Evolutionary conservation across 2,329 filamentous ascomycete species (phyloP), one percentile per base, ranked within the genome.

Genomic region (Sphaerostilbella broomeana): DNA sequence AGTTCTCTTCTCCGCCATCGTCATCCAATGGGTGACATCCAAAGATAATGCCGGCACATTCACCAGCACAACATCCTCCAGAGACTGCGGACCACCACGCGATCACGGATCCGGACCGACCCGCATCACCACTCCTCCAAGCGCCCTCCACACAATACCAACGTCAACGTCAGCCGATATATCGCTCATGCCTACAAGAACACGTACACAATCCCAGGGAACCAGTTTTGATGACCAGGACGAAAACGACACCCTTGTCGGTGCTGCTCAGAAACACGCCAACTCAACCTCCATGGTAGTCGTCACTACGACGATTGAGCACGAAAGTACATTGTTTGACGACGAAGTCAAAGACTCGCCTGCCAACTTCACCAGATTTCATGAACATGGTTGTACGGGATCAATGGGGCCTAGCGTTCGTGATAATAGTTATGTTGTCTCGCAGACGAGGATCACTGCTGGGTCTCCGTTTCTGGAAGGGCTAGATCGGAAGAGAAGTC

Each of bases 1-100:
- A 76, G 74, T 79, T 12, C 64, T 79, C 20, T 78, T 80, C 56
- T 76, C 70, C 11, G 71, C 73, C 15, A 50, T 77, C 4, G 71
- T 81, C n/a, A 67, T 81, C 28, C 76, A 80, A 43, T 81, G 76
- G 76, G 69, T 78, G 28, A 72, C 68, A 0, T 69, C 65, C 11
- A 61, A 56, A 31, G 68, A 72, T 51, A 67, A 60, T 38, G 57
- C 59, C n/a, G 61, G 56, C 29, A 61, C 54, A 10, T 51, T 54
- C 8, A 55, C 44, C 43, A 52, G 41, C 15, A 37, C 32, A 25
- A 48, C 48, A 24, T 42, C 35, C 12, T 42, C 35, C 12, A 20
- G 30, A 9, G 42, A 28, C n/a, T 33, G 18, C 10, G 41, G 41
- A 36, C 39, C 40, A 5, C 48, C 47, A 15, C 33, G 44, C 38